phyloP scores from a whole-genome alignment of 2,329 filamentous ascomycete species.

The Pseudodiploospora longispora region DNA sequence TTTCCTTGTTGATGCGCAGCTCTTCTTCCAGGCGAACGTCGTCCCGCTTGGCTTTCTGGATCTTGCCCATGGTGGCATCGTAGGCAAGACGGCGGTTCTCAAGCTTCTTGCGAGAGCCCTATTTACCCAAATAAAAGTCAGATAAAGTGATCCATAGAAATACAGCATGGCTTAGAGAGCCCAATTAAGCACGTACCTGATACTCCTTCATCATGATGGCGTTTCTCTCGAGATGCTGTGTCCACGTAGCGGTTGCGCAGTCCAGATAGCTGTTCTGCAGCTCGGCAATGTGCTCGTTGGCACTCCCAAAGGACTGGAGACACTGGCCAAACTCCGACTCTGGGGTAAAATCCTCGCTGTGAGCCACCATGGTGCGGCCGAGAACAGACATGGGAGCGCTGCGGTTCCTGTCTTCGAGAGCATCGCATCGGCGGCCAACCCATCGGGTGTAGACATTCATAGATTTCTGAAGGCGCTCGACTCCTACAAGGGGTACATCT shows the following conservation, averaged over 20 bases:
- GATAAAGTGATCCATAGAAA: no score
- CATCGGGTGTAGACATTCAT: constrained; percentile 85
- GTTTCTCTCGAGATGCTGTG: constrained; percentile 84
- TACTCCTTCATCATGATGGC: constrained; percentile 97
- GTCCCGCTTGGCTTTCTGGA: constrained; percentile 89
- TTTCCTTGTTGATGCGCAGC: constrained; percentile 80
- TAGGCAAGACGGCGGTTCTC: constrained; percentile 84
- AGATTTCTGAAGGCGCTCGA: constrained; percentile 81
- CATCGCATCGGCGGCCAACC: constrained; percentile 73
- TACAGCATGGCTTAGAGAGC: not conserved
- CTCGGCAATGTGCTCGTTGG: constrained; percentile 79
- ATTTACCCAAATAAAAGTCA: not conserved
- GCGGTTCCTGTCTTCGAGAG: constrained; percentile 78
- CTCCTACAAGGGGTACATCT: constrained; percentile 46
- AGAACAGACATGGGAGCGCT: constrained; percentile 70
- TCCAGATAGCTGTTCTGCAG: constrained; percentile 77
- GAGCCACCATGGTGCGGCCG: constrained; percentile 75
- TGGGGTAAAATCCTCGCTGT: constrained; percentile 86
- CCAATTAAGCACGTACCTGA: constrained; percentile 51
- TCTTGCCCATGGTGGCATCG: constrained; percentile 79
- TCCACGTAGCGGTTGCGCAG: constrained; percentile 73
- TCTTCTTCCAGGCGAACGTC: constrained; percentile 93
- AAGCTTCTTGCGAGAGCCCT: constrained; percentile 82
- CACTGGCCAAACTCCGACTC: constrained; percentile 89
- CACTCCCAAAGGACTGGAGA: constrained; percentile 68